A percentile compares a stretch with the other conserved stretches of the same genome.
Evolutionary conservation across 352 stramenopile genomes (phyloP).

Genomic region (Pythium periplocum): DNA sequence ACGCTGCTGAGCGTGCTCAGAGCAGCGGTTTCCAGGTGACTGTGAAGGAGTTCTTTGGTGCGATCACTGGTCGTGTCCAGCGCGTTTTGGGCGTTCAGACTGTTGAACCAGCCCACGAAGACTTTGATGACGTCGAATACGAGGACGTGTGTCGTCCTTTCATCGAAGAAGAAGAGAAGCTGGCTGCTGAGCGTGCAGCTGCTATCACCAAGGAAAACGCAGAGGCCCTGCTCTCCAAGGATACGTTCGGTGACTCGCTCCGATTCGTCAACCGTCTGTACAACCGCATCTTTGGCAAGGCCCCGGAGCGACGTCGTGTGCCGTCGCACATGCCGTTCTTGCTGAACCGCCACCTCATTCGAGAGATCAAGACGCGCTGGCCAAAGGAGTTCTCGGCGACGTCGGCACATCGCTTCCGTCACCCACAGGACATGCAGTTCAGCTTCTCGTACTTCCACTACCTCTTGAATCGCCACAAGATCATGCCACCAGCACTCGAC

Average conservation of each 20-base stretch:
- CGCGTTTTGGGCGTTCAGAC: constrained; percentile 28
- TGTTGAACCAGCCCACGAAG: constrained; percentile 38
- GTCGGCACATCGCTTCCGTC: constrained; percentile 86
- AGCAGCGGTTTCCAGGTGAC: constrained; percentile 12
- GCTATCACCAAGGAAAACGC: constrained; percentile 30
- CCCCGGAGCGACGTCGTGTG: constrained; percentile 63
- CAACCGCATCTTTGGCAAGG: constrained; percentile 85
- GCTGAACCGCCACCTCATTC: constrained; percentile 84
- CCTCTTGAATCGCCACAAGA: constrained; percentile 83
- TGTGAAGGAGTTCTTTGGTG: constrained; percentile 3
- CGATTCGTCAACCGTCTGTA: constrained; percentile 92
- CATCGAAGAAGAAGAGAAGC: constrained; percentile 6
- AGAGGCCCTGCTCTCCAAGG: constrained; percentile 65
- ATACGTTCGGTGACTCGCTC: constrained; percentile 91
- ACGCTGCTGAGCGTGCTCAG: constrained; percentile 15
- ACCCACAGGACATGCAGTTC: constrained; percentile 93
- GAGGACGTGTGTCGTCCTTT: constrained; percentile 50
- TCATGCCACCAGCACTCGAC: constrained; percentile 62
- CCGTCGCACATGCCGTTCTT: constrained; percentile 95
- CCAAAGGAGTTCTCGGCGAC: constrained; percentile 67
- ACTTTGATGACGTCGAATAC: constrained; percentile 61
- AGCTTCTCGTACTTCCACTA: constrained; percentile 96
- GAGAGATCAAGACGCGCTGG: constrained; percentile 87
- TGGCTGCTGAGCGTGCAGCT: background rate
- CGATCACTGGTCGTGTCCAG: constrained; percentile 20